phyloP scores from a whole-genome alignment of 352 stramenopile species.

The Globisporangium apiculatum region DNA sequence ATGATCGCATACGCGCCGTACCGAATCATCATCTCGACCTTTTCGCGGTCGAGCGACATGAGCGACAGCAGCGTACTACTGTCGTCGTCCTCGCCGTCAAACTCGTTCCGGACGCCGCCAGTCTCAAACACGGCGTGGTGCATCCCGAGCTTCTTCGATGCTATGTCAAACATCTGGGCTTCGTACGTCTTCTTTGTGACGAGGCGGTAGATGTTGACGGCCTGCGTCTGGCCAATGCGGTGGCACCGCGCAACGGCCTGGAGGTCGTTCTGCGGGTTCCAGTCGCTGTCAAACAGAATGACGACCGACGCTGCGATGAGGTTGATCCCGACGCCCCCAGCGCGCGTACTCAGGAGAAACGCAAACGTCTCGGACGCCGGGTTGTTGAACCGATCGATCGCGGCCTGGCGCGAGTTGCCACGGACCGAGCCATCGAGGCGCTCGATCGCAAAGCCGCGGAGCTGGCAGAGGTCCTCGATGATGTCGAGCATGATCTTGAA shows the following conservation, averaged over 20 bases:
- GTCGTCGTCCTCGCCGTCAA: constrained; percentile 92
- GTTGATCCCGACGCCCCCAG: constrained; percentile 97
- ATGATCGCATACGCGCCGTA: constrained; percentile 97
- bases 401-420: constrained; percentile 96
- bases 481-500: constrained; percentile 99
- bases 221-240: constrained; percentile 99
- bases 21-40: constrained; percentile 97
- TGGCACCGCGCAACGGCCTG: constrained; percentile 98
- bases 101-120: constrained; percentile 86
- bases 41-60: constrained; percentile 94
- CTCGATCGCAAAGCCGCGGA: constrained; percentile 88
- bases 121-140: constrained; percentile 98
- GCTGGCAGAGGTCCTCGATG: constrained; percentile 86
- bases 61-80: constrained; percentile 89
- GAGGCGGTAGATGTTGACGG: constrained; percentile 99
- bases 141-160: constrained; percentile 97
- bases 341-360: constrained; percentile 95
- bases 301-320: constrained; percentile 87
- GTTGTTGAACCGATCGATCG: constrained; percentile 98
- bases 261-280: constrained; percentile 98
- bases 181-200: constrained; percentile 99
- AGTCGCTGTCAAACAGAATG: constrained; percentile 94
- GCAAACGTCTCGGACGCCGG: constrained; percentile 92
- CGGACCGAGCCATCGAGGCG: constrained; percentile 95
- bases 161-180: constrained; percentile 99